Evolutionary conservation across 768 basidiomycete species (phyloP), one percentile per base, ranked within the genome.

Genomic region (Trametes cinnabarina): DNA sequence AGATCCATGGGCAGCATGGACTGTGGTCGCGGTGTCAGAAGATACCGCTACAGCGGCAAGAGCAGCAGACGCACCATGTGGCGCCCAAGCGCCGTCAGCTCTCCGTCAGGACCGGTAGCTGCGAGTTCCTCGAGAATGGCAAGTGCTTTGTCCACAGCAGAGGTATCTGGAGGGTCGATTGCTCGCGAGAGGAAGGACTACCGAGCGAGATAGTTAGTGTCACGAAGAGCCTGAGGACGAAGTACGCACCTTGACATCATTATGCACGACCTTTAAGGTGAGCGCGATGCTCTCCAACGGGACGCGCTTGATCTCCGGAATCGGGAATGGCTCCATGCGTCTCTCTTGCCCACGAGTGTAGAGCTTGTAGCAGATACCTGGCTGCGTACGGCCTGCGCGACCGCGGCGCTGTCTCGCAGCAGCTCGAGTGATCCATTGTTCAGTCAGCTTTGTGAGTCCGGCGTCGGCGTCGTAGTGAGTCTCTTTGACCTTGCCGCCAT

Each of bases 271-370:
- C 71, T 95, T 98, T 34, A 94, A 87, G 4, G 87, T 83, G 53
- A 98, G 73, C 5, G 86, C 86, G 34, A 96, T 78, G 30, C 81
- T 87, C 69, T 97, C 94, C 25, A 98, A 72, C 3, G 94, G 92
- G 5, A 91, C 88, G 17, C 94, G 81, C 35, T 90, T 77, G 46
- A 98, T 96, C 72, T 98, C 95, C 0, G 95, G 95, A 0, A 87
- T 75, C 6, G 94, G 86, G 70, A 88, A 94, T 9, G 77, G 71
- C 1, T 72, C 75, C 88, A 94, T 85, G 40, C 77, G 79, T 40
- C 76, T 74, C 71, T 91, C 89, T 58, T 86, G 86, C 66, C 79
- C 81, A 47, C 82, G 78, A 0, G 91, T 93, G 69, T 89, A 97
- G 4, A 97, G 75, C 73, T 94, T 97, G 74, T 88, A 97, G 72